phyloP scores from a whole-genome alignment of 768 basidiomycete genomes.

The Paxillus involutus region DNA sequence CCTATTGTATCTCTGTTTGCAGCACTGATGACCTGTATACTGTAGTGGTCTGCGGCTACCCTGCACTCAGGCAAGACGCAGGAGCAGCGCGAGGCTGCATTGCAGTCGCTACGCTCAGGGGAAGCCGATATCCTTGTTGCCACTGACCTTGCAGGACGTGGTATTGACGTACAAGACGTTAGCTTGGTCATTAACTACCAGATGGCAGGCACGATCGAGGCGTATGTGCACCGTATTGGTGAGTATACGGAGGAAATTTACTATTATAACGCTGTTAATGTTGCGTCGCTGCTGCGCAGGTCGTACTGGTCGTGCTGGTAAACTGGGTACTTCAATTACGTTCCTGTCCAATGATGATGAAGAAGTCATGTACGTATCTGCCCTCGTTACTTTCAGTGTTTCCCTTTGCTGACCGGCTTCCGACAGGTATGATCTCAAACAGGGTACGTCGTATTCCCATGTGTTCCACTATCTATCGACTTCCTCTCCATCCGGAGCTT shows the following conservation, averaged over 20 bases:
- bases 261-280: not conserved
- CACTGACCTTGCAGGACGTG: conserved; percentile 96
- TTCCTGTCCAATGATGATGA: conserved; percentile 96
- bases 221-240: conserved; percentile 98
- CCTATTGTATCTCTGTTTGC: not conserved
- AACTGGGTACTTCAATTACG: conserved; percentile 90
- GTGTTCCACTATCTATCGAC: not conserved
- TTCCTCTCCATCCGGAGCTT: not conserved
- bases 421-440: conserved; percentile 89
- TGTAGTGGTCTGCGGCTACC: conserved; percentile 85
- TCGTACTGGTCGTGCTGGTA: conserved; percentile 97
- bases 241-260: conserved; percentile 25
- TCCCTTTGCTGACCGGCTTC: conserved; percentile 4
- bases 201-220: conserved; percentile 96
- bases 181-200: conserved; percentile 96
- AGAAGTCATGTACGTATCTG: conserved; percentile 83
- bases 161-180: conserved; percentile 98
- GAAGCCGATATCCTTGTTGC: conserved; percentile 90
- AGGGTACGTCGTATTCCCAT: conserved; percentile 52
- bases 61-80: conserved; percentile 98
- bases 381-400: not conserved
- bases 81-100: conserved; percentile 91
- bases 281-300: conserved; percentile 44
- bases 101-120: conserved; percentile 84
- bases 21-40: conserved; percentile 6